Base-by-base conservation (phyloP, 2,329 filamentous ascomycete genomes). In the Pestalotiopsis sp. region DNA sequence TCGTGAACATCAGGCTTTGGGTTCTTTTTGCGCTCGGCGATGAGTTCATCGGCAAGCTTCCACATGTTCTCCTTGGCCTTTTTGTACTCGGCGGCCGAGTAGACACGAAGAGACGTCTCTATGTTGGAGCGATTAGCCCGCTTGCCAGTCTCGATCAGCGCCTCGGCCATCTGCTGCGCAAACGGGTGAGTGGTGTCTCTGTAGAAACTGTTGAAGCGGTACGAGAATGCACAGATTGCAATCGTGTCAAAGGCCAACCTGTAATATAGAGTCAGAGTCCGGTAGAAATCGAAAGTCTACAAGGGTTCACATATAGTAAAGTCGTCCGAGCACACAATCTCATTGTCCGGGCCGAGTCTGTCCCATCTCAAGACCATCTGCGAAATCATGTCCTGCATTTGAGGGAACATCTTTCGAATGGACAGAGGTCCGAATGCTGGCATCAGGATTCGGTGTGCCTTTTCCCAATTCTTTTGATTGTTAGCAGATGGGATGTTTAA, bases 171-270 rank as follows among this genome's bases (percentile, higher is more conserved):
- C 38, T 85, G 81, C 58, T 82, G 75, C 6, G 88, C 81, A 72
- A 90, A 90, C 0, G 87, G 87, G 73, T 90, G 87, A 76, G 86
- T 81, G 2, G 85, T 80, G 2, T 86, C 81, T 13, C 87, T 84
- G 71, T 90, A 90, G 75, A 88, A 89, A 0, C 83, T 85, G 74
- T 90, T 6, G 82, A 91, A 90, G 2, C 89, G 84, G 68, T 82
- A 87, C 12, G 83, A 84, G 84, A 89, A 88, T 11, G 84, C 78
- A 72, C 88, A 89, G 12, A 91, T 82, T 1, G 87, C 88, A 41
- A 92, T 85, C 0, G 88, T 88, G 74, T 91, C 90, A 4, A 91
- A 81, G 0, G 89, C 86, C 58, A 91, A 78, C 9, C 89, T 84
- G 61, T 64, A 11, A 17, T 11, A 14, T 11, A 14, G 12, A 6